A percentile compares a stretch with the other conserved stretches of the same genome.
These are phyloP conservation scores for Erodium moschatum DNA, from an alignment of 441 rosid species.

Conservation along the genomic window DNA sequence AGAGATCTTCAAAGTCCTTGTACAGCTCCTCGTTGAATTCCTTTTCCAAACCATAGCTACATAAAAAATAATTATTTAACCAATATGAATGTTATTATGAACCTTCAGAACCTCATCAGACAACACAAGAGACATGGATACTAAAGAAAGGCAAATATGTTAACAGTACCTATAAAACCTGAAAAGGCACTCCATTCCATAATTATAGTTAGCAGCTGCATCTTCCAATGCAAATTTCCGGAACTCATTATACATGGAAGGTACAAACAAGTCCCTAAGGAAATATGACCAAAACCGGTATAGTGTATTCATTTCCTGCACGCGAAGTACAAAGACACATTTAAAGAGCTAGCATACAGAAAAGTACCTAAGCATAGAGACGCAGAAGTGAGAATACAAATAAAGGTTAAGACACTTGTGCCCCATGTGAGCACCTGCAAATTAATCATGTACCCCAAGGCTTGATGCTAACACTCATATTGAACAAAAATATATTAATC, in stretches of 20 bases:
- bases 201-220: constrained; percentile 68
- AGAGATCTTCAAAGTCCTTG: constrained; percentile 71
- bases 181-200: constrained; percentile 91
- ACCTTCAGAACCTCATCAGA: background rate
- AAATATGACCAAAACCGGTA: constrained; percentile 94
- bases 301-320: constrained; percentile 97
- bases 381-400: background rate
- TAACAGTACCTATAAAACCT: constrained; percentile 77
- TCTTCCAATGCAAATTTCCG: constrained; percentile 76
- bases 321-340: constrained; percentile 12
- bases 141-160: constrained; percentile 1
- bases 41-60: constrained; percentile 91
- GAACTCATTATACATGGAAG: constrained; percentile 81
- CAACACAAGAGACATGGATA: too few relatives aligned
- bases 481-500: too few relatives aligned
- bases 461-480: background rate
- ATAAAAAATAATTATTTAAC: background rate
- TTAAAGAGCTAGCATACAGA: background rate
- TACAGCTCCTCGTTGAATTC: constrained; percentile 60
- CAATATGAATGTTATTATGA: background rate
- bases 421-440: background rate
- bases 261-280: constrained; percentile 65
- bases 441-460: background rate
- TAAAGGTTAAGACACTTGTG: background rate
- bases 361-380: background rate